Conservation (phyloP, 2,329 filamentous ascomycete genomes). For the Thielaviopsis euricoi region DNA sequence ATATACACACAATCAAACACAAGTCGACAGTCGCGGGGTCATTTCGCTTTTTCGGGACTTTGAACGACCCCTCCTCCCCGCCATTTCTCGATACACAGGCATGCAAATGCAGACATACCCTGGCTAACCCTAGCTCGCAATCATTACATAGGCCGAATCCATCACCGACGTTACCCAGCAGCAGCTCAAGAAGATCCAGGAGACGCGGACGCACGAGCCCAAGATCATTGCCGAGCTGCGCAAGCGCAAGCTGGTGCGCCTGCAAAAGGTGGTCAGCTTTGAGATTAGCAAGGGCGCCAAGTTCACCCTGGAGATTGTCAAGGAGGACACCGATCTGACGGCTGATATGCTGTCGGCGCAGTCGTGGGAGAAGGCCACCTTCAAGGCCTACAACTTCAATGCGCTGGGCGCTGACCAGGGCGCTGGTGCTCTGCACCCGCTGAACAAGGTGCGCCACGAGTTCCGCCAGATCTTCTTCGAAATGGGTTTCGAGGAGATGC, state of each 20-base stretch:
- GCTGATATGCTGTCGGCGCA: constrained; percentile 79
- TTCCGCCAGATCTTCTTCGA: constrained; percentile 98
- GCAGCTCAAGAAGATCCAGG: constrained; percentile 56
- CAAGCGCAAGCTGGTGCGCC: constrained; percentile 77
- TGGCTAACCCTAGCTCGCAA: not conserved
- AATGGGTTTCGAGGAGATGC: constrained; percentile 98
- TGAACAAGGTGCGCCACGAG: constrained; percentile 91
- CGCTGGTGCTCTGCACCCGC: constrained; percentile 45
- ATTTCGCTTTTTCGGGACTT: not conserved
- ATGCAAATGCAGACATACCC: not conserved
- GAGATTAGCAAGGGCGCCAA: constrained; percentile 71
- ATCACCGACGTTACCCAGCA: constrained; percentile 69
- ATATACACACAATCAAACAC: no score
- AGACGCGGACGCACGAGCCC: constrained; percentile 53
- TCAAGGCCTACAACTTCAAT: constrained; percentile 72
- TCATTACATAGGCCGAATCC: constrained; percentile 38
- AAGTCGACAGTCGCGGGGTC: not conserved
- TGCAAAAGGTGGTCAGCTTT: constrained; percentile 76
- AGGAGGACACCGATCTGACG: constrained; percentile 91
- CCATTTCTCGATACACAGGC: not conserved
- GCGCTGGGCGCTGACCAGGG: constrained; percentile 43
- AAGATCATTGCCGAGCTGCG: constrained; percentile 69
- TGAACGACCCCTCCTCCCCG: not conserved
- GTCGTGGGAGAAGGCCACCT: constrained; percentile 79
- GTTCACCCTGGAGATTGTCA: constrained; percentile 73